Evolutionary conservation across 2,329 filamentous ascomycete genomes (phyloP).

Genomic region (Sporothrix protearum): DNA sequence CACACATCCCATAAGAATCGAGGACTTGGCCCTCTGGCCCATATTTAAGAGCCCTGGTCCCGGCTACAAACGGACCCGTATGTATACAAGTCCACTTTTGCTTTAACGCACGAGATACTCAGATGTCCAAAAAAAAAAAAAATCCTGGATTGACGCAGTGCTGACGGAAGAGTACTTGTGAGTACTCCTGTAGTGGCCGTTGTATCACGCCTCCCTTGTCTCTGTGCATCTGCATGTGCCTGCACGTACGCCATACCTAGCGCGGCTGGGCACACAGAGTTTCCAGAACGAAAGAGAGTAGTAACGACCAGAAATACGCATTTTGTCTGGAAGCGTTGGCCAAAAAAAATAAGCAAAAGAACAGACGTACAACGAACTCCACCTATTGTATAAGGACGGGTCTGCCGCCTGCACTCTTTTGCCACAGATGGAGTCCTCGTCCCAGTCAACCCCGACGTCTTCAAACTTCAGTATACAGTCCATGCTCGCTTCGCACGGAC

Average conservation of each 20-base stretch:
- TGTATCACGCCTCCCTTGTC: not conserved
- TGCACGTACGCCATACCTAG: not conserved
- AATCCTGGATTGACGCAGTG: not conserved
- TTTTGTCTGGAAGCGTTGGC: not conserved
- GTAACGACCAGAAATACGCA: not conserved
- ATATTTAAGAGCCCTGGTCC: not conserved
- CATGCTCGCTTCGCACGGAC: slow-evolving; percentile 48
- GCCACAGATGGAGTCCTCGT: slow-evolving; percentile 34
- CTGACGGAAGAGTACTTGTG: not conserved
- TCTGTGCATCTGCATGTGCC: slow-evolving; percentile 5
- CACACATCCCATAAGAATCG: not conserved
- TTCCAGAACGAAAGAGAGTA: not conserved
- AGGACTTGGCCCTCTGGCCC: not conserved
- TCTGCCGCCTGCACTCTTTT: not conserved
- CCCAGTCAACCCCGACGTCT: slow-evolving; percentile 47
- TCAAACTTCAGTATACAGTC: slow-evolving; percentile 51
- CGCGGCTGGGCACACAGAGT: not conserved
- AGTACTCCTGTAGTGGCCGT: not conserved
- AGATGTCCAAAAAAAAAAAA: not conserved
- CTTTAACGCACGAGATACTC: not conserved
- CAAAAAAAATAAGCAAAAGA: too few relatives aligned
- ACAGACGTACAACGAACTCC: not conserved
- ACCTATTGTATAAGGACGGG: not conserved
- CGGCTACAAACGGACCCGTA: not conserved
- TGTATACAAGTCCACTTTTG: not conserved